Evolutionary conservation across 164 flowering plant species (phyloP), one percentile per base, ranked within the genome.

Genomic region (Dillenia suffruticosa): DNA sequence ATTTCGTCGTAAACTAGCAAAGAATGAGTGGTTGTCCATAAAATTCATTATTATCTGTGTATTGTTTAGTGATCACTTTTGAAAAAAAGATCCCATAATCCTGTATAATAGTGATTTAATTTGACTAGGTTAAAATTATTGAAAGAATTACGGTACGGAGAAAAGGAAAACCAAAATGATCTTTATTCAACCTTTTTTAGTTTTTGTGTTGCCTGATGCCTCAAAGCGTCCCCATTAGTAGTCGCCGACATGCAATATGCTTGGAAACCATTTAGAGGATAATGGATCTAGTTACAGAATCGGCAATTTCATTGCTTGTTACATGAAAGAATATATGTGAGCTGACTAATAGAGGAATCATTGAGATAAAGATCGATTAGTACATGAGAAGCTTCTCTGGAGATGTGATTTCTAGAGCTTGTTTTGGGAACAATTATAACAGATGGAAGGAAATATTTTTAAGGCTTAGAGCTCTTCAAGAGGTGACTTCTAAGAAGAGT

Each of bases 291-390:
- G 71, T 84, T 67, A 76, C 64, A 54, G 79, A 76, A 12, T 80
- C 81, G 1, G 56, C 77, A 10, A 9, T 51, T 10, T n/a, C 68
- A n/a, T 9, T 82, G 14, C 11, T 80, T 44, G 58, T 69, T n/a
- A 61, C 71, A 13, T 84, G 86, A 85, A 70, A 74, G 17, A 46
- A 19, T 16, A 43, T 24, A 54, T 63, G 79, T 62, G 74, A 74
- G 26, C n/a, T n/a, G n/a, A 48, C 14, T 10, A 66, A 49, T 10
- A 79, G 78, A 6, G 82, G 77, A 14, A 49, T 63, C 52, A 77
- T 58, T 14, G 78, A 76, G 0, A 59, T 80, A 12, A 66, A 59
- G 9, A 61, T 79, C 17, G 84, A 82, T 44, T 68, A 54, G 12
- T 64, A 65, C 24, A 13, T 79, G 79, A 74, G 76, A 62, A 68